Base-by-base conservation (phyloP, 2,329 filamentous ascomycete genomes). In the Camptophora hylomeconis region DNA sequence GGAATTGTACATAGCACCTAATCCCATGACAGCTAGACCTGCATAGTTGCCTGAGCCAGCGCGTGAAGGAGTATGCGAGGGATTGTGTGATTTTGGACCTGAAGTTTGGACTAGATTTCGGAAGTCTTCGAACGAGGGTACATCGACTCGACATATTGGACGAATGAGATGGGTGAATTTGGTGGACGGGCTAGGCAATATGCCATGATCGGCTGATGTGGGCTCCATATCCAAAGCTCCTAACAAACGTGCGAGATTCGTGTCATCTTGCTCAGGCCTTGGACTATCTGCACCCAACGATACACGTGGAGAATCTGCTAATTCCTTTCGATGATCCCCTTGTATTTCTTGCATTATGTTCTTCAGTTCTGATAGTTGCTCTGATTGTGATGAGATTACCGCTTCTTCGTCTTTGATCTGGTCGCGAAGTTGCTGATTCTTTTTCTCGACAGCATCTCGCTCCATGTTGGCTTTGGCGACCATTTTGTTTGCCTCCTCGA, bases 401-500 rank as follows among this genome's bases (percentile, higher is more conserved):
- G 70, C 67, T 54, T 95, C 84, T 0, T 81, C 87, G 50, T 98
- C 87, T 32, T 73, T 73, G 30, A 98, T 65, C 53, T 95, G 86
- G 15, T 77, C 68, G 46, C 74, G 80, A 28, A 95, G 67, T 54
- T 92, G 82, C 33, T 93, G 83, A 46, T 89, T 92, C 50, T 82
- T 82, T 48, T 79, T 80, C 33, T 84, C 75, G 22, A 86, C 62
- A 4, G 69, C 67, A 41, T 94, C 84, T 20, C 83, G 78, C 44
- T 94, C 83, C 39, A 72, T 75, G 37, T 92, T 82, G 20, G 87
- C 87, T 10, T 73, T 75, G 21, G 87, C 81, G 29, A 98, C 89
- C 87, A 98, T 95, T 65, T 80, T 86, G 59, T 98, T 95, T 27
- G 89, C 89, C 61, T 98, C 87, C 50, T 95, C 84, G 39, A 98